These are phyloP conservation scores for Papiliotrema fonsecae DNA, from an alignment of 1,284 basidiomycete species.

Conservation along the genomic window DNA sequence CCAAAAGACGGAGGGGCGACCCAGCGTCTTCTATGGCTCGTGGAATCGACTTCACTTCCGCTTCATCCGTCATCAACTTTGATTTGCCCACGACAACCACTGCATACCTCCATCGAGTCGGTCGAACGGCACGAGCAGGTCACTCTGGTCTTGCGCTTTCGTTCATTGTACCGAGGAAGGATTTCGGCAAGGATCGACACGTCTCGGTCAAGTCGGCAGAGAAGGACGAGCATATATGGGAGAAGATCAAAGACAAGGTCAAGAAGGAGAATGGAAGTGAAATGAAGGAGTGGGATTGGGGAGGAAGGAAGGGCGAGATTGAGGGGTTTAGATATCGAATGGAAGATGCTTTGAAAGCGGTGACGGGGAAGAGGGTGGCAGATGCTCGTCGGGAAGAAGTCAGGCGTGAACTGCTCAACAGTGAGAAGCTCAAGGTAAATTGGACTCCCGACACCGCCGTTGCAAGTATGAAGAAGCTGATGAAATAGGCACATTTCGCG, in stretches of 20 bases:
- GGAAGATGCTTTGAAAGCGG: constrained; percentile 88
- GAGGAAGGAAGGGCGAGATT: constrained; percentile 69
- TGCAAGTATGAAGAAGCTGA: neutral
- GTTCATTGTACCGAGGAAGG: constrained; percentile 71
- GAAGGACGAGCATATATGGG: constrained; percentile 73
- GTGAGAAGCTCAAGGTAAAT: constrained; percentile 87
- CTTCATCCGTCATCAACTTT: constrained; percentile 97
- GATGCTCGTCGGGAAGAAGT: constrained; percentile 94
- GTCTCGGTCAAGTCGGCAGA: constrained; percentile 57
- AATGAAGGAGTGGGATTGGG: constrained; percentile 92
- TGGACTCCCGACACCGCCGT: neutral
- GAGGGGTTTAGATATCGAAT: constrained; percentile 98
- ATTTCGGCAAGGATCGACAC: constrained; percentile 69
- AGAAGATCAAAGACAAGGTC: constrained; percentile 65
- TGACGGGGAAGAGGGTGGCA: constrained; percentile 77
- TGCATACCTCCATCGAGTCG: constrained; percentile 95
- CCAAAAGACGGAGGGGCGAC: constrained; percentile 49
- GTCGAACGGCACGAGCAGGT: constrained; percentile 92
- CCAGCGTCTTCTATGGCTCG: constrained; percentile 92
- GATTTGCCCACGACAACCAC: constrained; percentile 83
- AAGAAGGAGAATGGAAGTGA: constrained; percentile 64
- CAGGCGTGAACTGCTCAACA: constrained; percentile 88
- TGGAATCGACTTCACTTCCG: constrained; percentile 95
- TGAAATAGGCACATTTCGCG: constrained; percentile 82
- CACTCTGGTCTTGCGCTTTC: constrained; percentile 88